Base-by-base conservation (phyloP, 768 basidiomycete genomes). In the Amanita jacksonii region DNA sequence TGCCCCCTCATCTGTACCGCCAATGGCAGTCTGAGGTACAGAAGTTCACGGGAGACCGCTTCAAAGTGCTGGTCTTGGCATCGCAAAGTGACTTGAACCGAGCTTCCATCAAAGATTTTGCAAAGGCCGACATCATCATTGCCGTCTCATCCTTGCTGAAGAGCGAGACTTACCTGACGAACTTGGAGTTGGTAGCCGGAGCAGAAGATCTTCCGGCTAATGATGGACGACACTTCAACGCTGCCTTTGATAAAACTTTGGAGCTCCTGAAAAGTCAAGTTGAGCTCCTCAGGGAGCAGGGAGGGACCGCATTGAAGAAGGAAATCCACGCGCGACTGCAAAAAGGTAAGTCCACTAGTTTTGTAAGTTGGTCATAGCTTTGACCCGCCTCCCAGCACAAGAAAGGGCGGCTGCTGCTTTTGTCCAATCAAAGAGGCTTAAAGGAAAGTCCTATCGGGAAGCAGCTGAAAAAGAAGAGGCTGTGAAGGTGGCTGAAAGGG, bases 11-110 rank as follows among this genome's bases (percentile, higher is more conserved):
- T 64, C 68, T 97, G 43, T 83, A 80, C 10, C 75, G 81, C 35
- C 93, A 97, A 58, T 97, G 93, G 93, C 74, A 74, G 13, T 81
- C 81, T 5, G 93, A 97, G 60, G 77, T 85, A 39, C 62, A 67
- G 52, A 92, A 94, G 61, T 97, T 97, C 60, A 76, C 78, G 3
- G 71, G 74, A 5, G 67, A 68, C 1, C 69, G 68, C 6, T 77
- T 84, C 65, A 73, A 73, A 25, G 75, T 83, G 13, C 66, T 84
- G 35, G 71, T 77, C 5, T 72, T 94, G 48, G 72, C 77, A 4
- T 81, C 77, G 0, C 79, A 82, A 23, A 56, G 74, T 3, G 79
- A 85, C 48, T 62, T 94, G 46, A 91, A 92, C 56, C 60, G 67
- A 3, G 64, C 77, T 22, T 85, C 79, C 22, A 76, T 96, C 49